Evolutionary conservation across 2,329 filamentous ascomycete species (phyloP).

Genomic region (Penicillium freii): DNA sequence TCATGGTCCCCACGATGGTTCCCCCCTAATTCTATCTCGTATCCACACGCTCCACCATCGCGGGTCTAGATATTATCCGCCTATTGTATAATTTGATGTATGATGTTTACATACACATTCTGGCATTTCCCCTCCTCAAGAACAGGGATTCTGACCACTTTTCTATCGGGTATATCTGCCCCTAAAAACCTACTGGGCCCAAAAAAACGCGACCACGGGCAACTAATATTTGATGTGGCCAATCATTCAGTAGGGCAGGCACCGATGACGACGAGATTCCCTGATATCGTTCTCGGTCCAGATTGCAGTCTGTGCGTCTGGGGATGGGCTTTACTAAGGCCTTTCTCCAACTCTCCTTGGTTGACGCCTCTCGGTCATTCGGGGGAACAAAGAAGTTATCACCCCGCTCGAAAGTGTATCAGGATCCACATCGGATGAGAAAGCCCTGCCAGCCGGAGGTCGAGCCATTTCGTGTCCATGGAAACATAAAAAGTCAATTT

Average conservation of each 20-base stretch:
- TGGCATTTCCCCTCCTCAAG: not conserved
- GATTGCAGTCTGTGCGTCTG: conserved; percentile 15
- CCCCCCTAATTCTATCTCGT: conserved; percentile 1
- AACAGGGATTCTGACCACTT: conserved; percentile 7
- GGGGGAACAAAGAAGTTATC: conserved; percentile 1
- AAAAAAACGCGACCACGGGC: not conserved
- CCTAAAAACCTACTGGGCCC: not conserved
- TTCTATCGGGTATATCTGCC: not conserved
- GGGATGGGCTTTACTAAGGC: not conserved
- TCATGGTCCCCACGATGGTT: conserved; percentile 2
- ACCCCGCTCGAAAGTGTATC: not conserved
- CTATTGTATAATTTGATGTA: not conserved
- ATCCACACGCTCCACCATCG: conserved; percentile 13
- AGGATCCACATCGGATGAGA: conserved; percentile 2
- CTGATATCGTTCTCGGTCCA: conserved; percentile 11
- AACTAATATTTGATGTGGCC: not conserved
- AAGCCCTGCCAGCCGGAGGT: conserved; percentile 1
- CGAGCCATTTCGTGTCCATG: not conserved
- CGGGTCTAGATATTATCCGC: conserved; percentile 7
- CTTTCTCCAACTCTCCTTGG: not conserved
- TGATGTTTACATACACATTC: not conserved
- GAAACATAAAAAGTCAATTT: conserved; percentile 2
- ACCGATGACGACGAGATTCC: conserved; percentile 19
- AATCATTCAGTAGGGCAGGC: conserved; percentile 4
- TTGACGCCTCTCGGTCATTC: not conserved